A percentile compares a stretch with the other conserved stretches of the same genome.
Conservation (phyloP, 805 yeast genomes). For the Candida tibetensis region DNA sequence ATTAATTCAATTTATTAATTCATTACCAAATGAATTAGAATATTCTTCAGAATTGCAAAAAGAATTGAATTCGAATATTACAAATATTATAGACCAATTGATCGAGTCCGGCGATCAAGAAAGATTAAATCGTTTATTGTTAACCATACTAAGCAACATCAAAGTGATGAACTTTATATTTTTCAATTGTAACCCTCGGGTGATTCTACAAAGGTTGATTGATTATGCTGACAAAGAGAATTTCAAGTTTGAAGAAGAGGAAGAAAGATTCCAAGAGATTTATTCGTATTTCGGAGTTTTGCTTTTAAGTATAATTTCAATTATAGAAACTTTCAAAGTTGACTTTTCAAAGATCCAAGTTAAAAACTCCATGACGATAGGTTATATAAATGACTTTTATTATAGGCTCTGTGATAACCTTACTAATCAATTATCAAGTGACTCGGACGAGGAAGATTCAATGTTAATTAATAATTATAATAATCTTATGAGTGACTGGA, state of each 20-base stretch:
- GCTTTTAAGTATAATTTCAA: slow-evolving; percentile 35
- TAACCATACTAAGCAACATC: slow-evolving; percentile 11
- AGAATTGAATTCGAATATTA: slow-evolving; percentile 21
- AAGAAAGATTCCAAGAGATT: slow-evolving; percentile 58
- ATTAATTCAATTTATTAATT: slow-evolving; percentile 25
- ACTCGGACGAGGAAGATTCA: slow-evolving; percentile 24
- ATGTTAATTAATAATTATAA: slow-evolving; percentile 33
- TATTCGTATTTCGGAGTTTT: slow-evolving; percentile 69
- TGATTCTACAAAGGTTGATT: slow-evolving; percentile 16
- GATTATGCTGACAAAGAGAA: slow-evolving; percentile 14
- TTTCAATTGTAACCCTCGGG: slow-evolving; percentile 8
- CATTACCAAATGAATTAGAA: slow-evolving; percentile 20
- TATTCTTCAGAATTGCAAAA: slow-evolving; percentile 22
- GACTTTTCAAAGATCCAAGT: slow-evolving; percentile 23
- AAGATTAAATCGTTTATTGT: slow-evolving; percentile 20
- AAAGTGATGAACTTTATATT: slow-evolving; percentile 15
- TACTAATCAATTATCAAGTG: slow-evolving; percentile 17
- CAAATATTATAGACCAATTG: slow-evolving; percentile 21
- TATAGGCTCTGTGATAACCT: slow-evolving; percentile 30
- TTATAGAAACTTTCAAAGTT: slow-evolving; percentile 24
- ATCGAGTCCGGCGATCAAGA: slow-evolving; percentile 28
- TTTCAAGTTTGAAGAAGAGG: slow-evolving; percentile 45
- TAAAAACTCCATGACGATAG: slow-evolving; percentile 30
- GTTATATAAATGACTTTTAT: slow-evolving; percentile 33
- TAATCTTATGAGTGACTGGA: slow-evolving; percentile 59